These are phyloP conservation scores for Linderniella brevidens DNA, from an alignment of 257 asterid genomes.

Conservation along the genomic window DNA sequence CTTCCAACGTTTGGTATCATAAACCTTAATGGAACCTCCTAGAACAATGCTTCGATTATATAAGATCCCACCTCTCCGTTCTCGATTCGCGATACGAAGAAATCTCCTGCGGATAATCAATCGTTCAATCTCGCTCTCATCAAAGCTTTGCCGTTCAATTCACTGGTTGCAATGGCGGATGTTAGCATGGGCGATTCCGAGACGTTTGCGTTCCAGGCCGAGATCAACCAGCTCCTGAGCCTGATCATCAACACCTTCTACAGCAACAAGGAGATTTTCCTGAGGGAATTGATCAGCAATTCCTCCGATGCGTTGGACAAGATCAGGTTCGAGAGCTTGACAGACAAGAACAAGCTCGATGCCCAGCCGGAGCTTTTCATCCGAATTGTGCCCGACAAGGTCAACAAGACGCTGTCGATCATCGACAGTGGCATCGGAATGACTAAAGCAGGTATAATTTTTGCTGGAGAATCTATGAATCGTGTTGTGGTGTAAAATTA, in stretches of 20 bases:
- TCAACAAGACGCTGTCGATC: slow-evolving; percentile 31
- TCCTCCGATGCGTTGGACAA: slow-evolving; percentile 32
- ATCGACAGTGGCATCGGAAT: slow-evolving; percentile 31
- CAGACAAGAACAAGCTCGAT: too few relatives aligned
- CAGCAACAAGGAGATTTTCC: slow-evolving; percentile 37
- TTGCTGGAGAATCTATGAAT: neutral
- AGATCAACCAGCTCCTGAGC: slow-evolving; percentile 26
- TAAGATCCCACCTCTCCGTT: too few relatives aligned
- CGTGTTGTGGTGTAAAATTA: neutral
- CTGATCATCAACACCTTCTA: slow-evolving; percentile 27
- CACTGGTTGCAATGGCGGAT: too few relatives aligned
- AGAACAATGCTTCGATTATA: neutral
- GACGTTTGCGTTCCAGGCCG: slow-evolving; percentile 17
- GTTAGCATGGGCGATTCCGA: too few relatives aligned
- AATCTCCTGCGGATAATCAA: too few relatives aligned
- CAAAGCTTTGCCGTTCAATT: too few relatives aligned
- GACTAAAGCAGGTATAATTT: slow-evolving; percentile 26
- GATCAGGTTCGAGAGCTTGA: slow-evolving; percentile 29
- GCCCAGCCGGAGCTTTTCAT: too few relatives aligned
- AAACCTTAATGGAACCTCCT: neutral
- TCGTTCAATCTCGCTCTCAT: too few relatives aligned
- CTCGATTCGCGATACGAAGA: too few relatives aligned
- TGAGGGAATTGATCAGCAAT: slow-evolving; percentile 28
- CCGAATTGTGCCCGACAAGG: slow-evolving; percentile 28
- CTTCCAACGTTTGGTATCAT: neutral